Percentiles rank a stretch among this genome's conserved stretches.
Evolutionary conservation across 768 basidiomycete genomes (phyloP).

Genomic region (Podaxis sp.): DNA sequence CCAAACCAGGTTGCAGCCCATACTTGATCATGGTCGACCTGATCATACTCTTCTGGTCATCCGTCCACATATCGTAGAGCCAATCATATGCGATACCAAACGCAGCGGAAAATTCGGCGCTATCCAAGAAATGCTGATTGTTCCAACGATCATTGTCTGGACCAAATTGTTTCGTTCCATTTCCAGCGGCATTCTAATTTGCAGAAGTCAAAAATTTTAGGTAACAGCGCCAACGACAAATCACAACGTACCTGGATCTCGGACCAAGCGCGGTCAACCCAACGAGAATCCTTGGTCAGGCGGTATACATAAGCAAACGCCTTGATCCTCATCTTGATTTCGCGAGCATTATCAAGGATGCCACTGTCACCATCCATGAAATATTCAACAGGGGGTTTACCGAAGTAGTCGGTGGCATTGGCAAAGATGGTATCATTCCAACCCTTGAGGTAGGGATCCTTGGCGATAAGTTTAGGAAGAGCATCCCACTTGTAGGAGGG

Average conservation of each 20-base stretch:
- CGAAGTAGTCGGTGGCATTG: constrained; percentile 80
- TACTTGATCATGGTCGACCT: constrained; percentile 71
- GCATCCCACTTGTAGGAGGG: constrained; percentile 90
- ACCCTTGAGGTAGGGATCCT: constrained; percentile 79
- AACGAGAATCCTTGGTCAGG: constrained; percentile 90
- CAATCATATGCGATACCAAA: constrained; percentile 96
- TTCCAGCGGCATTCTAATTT: constrained; percentile 71
- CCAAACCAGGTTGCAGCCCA: constrained; percentile 69
- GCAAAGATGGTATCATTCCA: constrained; percentile 93
- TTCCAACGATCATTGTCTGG: constrained; percentile 75
- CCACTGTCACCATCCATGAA: constrained; percentile 81
- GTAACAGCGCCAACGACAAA: background rate
- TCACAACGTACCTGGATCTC: constrained; percentile 71
- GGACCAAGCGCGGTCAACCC: constrained; percentile 81
- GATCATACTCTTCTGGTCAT: constrained; percentile 69
- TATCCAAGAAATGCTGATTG: constrained; percentile 85
- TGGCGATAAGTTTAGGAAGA: constrained; percentile 72
- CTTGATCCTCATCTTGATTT: constrained; percentile 90
- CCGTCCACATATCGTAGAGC: constrained; percentile 84
- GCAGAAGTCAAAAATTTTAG: background rate
- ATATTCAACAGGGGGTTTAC: constrained; percentile 66
- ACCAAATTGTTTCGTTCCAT: constrained; percentile 56
- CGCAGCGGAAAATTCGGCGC: constrained; percentile 85
- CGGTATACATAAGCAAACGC: constrained; percentile 89
- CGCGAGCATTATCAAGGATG: constrained; percentile 87